Conservation (phyloP, 2,329 filamentous ascomycete genomes). For the Septoria linicola region DNA sequence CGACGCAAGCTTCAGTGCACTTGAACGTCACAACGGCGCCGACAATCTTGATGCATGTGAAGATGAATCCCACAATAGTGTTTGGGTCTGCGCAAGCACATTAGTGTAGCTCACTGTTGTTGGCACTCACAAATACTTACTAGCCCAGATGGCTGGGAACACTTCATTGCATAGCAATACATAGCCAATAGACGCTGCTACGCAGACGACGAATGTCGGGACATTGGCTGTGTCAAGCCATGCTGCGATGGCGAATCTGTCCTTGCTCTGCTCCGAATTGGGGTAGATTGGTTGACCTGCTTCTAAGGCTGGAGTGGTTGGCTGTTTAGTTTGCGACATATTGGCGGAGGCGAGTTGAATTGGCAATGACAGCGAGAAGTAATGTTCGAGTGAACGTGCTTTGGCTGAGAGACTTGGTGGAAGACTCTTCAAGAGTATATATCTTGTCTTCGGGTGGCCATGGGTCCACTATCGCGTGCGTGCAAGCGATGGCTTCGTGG, state of each 20-base stretch:
- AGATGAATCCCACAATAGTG: background rate
- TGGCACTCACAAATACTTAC: background rate
- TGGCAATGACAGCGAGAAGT: background rate
- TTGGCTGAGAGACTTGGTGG: background rate
- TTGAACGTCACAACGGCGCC: slow-evolving; percentile 3
- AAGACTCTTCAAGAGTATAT: background rate
- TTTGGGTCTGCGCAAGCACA: background rate
- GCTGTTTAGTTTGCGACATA: background rate
- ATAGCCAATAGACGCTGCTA: background rate
- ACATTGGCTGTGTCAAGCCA: slow-evolving; percentile 4
- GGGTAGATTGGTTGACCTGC: background rate
- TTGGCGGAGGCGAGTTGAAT: background rate
- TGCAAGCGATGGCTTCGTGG: background rate
- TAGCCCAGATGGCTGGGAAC: slow-evolving; percentile 1
- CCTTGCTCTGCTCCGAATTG: background rate
- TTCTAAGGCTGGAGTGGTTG: background rate
- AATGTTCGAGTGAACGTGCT: background rate
- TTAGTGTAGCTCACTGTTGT: background rate
- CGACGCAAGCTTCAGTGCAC: background rate
- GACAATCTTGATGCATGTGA: background rate
- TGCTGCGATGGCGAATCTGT: background rate
- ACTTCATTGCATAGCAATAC: slow-evolving; percentile 2
- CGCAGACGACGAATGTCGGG: slow-evolving; percentile 1
- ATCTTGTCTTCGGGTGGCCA: background rate
- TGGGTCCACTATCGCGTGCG: background rate